Evolutionary conservation across 139 green algal genomes (phyloP).

Genomic region (Deuterostichococcus epilithicus): DNA sequence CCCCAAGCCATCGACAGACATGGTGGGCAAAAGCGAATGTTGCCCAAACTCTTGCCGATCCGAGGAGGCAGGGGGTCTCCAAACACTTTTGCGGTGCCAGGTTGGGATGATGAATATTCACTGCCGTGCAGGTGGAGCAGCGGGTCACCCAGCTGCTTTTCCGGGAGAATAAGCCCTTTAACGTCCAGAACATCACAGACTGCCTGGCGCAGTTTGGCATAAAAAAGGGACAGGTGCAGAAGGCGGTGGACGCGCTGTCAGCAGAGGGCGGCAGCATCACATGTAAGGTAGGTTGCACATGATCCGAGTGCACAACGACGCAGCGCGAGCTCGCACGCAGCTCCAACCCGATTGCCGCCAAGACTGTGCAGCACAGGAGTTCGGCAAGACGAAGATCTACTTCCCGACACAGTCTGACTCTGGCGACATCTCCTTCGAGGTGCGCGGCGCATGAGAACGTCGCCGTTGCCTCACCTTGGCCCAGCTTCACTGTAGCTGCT

Average conservation of each 20-base stretch:
- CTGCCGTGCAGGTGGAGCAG: conserved; percentile 25
- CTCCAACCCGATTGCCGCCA: neutral
- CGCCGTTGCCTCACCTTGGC: too few species aligned
- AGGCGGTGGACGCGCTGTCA: conserved; percentile 49
- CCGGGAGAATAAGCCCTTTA: conserved; percentile 61
- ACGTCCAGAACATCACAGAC: conserved; percentile 53
- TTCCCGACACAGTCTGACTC: conserved; percentile 52
- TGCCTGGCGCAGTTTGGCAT: conserved; percentile 59
- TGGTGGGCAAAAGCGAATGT: too few species aligned
- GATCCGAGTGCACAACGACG: neutral
- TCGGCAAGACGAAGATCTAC: conserved; percentile 81
- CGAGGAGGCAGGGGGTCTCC: too few species aligned
- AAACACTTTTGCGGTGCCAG: too few species aligned
- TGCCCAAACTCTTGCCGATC: too few species aligned
- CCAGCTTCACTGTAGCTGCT: neutral
- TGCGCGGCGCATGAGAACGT: conserved; percentile 6
- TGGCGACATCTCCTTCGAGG: conserved; percentile 49
- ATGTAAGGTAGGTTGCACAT: conserved; percentile 46
- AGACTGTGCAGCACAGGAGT: conserved; percentile 50
- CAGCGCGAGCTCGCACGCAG: neutral
- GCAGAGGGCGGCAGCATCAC: conserved; percentile 42
- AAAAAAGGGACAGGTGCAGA: conserved; percentile 67
- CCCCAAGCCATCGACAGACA: too few species aligned
- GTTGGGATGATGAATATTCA: neutral
- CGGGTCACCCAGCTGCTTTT: conserved; percentile 48